phyloP scores from a whole-genome alignment of 352 stramenopile genomes.

The Pythium scleroteichum region DNA sequence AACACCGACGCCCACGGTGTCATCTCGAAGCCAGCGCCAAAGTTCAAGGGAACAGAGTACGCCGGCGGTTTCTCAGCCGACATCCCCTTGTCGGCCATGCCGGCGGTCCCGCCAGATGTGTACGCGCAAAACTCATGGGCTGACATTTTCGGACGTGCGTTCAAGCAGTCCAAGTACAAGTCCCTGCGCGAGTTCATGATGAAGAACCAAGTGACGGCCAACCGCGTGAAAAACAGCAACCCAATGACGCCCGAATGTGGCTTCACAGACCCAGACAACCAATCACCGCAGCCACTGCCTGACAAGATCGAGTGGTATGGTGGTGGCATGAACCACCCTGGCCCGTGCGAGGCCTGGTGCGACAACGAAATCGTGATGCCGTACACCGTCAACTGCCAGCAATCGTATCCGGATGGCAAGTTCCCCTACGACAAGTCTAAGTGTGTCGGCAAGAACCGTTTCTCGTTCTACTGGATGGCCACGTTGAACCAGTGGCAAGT shows the following conservation, averaged over 20 bases:
- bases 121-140: slow-evolving; percentile 13
- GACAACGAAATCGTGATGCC: slow-evolving; percentile 34
- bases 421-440: slow-evolving; percentile 42
- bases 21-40: slow-evolving; percentile 3
- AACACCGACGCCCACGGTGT: slow-evolving; percentile 8
- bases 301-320: slow-evolving; percentile 47
- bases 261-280: slow-evolving; percentile 41
- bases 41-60: slow-evolving; percentile 11
- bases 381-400: slow-evolving; percentile 39
- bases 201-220: slow-evolving; percentile 36
- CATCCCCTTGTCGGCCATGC: slow-evolving; percentile 9
- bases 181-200: slow-evolving; percentile 44
- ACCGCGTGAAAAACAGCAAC: slow-evolving; percentile 25
- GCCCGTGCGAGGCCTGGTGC: slow-evolving; percentile 51
- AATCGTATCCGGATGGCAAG: slow-evolving; percentile 35
- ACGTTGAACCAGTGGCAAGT: slow-evolving; percentile 62
- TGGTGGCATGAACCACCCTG: slow-evolving; percentile 38
- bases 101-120: slow-evolving; percentile 1
- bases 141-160: slow-evolving; percentile 14
- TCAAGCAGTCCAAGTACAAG: slow-evolving; percentile 49
- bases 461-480: slow-evolving; percentile 59
- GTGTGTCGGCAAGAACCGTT: slow-evolving; percentile 35
- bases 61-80: slow-evolving; percentile 13
- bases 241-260: slow-evolving; percentile 34
- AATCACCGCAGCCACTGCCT: slow-evolving; percentile 29